Conservation (phyloP, 148 eudicot species). For the Vaccinium vitisidaea region DNA sequence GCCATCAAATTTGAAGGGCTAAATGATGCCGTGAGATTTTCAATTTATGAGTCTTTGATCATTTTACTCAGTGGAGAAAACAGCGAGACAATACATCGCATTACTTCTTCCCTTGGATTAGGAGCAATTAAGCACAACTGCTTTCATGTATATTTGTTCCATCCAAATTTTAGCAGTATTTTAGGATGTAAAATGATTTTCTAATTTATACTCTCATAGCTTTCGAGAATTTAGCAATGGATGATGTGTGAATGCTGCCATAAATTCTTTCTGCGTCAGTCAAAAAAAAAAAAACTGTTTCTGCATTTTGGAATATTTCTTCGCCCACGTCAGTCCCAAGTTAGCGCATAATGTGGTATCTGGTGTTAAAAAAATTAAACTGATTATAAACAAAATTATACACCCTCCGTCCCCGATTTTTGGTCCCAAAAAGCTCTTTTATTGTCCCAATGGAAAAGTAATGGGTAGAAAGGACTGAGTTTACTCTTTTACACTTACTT, state of each 20-base stretch:
- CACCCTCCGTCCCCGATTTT: too few species aligned
- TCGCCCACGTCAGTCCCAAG: not conserved
- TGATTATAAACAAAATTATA: not conserved
- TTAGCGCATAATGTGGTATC: not conserved
- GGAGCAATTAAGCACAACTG: not conserved
- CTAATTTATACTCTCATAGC: not conserved
- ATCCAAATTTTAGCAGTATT: slow-evolving; percentile 2
- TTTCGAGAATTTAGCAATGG: not conserved
- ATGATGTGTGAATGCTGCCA: not conserved
- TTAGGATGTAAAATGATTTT: slow-evolving; percentile 4
- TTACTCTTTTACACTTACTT: too few species aligned
- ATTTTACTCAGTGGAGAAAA: not conserved
- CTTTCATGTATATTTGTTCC: not conserved
- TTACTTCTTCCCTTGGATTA: not conserved
- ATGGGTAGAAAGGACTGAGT: too few species aligned
- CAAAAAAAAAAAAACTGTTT: too few species aligned
- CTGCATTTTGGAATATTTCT: not conserved
- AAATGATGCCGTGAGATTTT: not conserved
- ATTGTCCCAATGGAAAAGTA: too few species aligned
- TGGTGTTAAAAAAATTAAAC: not conserved
- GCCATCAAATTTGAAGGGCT: not conserved
- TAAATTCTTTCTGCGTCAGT: not conserved
- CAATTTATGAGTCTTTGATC: not conserved
- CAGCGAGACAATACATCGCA: not conserved
- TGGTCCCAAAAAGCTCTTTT: too few species aligned